Evolutionary conservation across 805 yeast genomes (phyloP).

Genomic region (Metschnikowia amazonensis): DNA sequence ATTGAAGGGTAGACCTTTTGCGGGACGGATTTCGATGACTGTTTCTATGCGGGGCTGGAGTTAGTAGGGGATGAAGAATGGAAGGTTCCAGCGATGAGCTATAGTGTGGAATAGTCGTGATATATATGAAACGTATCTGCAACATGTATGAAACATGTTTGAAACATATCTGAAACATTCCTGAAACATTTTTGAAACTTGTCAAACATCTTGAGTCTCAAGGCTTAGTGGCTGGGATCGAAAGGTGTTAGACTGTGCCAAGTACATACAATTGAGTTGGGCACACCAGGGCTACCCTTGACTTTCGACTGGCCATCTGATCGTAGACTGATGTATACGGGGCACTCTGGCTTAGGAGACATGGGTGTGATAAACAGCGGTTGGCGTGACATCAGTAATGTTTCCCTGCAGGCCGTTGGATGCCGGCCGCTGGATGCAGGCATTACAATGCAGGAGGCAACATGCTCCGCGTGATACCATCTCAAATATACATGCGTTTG

Average conservation of each 20-base stretch:
- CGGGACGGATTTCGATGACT: slow-evolving; percentile 50
- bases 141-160: neutral
- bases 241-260: too few relatives aligned
- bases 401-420: neutral
- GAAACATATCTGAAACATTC: neutral
- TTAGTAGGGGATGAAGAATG: slow-evolving; percentile 15
- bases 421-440: too few relatives aligned
- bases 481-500: too few relatives aligned
- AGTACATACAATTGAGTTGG: slow-evolving; percentile 42
- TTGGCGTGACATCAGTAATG: neutral
- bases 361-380: slow-evolving; percentile 2
- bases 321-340: slow-evolving; percentile 38
- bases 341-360: slow-evolving; percentile 20
- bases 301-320: slow-evolving; percentile 53
- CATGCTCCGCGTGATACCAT: too few relatives aligned
- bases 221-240: too few relatives aligned
- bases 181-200: too few relatives aligned
- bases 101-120: too few relatives aligned
- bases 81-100: too few relatives aligned
- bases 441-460: neutral
- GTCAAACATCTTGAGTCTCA: too few relatives aligned
- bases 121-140: too few relatives aligned
- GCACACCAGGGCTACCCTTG: slow-evolving; percentile 67
- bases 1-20: slow-evolving; percentile 43
- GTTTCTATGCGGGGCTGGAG: slow-evolving; percentile 55